Conservation (phyloP, 345 rosid genomes). For the Bretschneidera sinensis region DNA sequence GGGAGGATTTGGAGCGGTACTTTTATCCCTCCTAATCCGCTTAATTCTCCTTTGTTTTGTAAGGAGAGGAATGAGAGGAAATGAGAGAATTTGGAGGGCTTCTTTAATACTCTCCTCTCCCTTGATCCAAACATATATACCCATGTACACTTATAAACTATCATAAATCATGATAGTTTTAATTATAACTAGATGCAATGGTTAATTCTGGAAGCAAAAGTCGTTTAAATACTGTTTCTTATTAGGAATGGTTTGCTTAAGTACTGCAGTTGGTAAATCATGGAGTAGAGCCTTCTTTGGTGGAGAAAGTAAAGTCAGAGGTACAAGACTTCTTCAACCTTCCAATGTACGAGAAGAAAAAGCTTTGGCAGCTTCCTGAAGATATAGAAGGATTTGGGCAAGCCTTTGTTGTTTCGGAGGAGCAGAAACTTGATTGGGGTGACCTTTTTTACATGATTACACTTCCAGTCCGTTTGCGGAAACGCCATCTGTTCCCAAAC, state of each 20-base stretch:
- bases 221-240: slow-evolving; percentile 2
- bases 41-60: too few species aligned
- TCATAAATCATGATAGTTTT: too few species aligned
- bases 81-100: too few species aligned
- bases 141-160: too few species aligned
- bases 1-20: too few species aligned
- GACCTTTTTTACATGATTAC: slow-evolving; percentile 30
- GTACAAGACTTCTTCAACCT: slow-evolving; percentile 30
- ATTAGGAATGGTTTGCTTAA: neutral
- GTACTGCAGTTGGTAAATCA: slow-evolving; percentile 29
- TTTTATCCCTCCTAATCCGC: too few species aligned
- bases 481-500: slow-evolving; percentile 31
- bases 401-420: slow-evolving; percentile 36
- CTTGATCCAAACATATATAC: too few species aligned
- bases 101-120: too few species aligned
- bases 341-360: slow-evolving; percentile 37
- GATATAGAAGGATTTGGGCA: slow-evolving; percentile 43
- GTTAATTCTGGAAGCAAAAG: neutral
- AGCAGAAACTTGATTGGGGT: slow-evolving; percentile 45
- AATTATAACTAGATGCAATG: too few species aligned
- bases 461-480: slow-evolving; percentile 23
- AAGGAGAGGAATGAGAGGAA: too few species aligned
- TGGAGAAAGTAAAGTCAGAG: slow-evolving; percentile 31
- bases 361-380: slow-evolving; percentile 30
- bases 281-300: slow-evolving; percentile 30